Percentiles rank a stretch among this genome's conserved stretches.
Conservation (phyloP, 2,329 filamentous ascomycete genomes). For the Hymenoscyphus fructigenus region DNA sequence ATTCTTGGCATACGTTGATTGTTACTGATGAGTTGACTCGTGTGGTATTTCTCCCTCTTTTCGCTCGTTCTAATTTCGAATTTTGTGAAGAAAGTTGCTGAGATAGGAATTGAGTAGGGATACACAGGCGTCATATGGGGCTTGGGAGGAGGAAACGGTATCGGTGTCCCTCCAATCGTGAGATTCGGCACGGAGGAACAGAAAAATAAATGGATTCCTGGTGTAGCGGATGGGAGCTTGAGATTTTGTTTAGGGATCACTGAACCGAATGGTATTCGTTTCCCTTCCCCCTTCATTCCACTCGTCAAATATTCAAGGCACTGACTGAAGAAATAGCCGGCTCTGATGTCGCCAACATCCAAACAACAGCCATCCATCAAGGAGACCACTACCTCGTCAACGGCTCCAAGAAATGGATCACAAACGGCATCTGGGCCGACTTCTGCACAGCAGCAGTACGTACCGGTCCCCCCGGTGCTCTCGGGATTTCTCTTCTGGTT, state of each 20-base stretch:
- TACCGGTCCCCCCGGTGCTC: slow-evolving; percentile 53
- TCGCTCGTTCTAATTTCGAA: neutral
- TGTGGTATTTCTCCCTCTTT: slow-evolving; percentile 35
- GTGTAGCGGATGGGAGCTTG: slow-evolving; percentile 56
- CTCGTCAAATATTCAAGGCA: neutral
- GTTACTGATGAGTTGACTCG: slow-evolving; percentile 55
- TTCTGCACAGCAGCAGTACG: slow-evolving; percentile 63
- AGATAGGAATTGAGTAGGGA: slow-evolving; percentile 34
- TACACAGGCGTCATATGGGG: slow-evolving; percentile 58
- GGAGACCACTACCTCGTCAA: slow-evolving; percentile 60
- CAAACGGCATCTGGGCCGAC: slow-evolving; percentile 58
- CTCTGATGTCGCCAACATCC: slow-evolving; percentile 63
- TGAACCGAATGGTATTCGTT: slow-evolving; percentile 53
- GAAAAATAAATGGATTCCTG: slow-evolving; percentile 57
- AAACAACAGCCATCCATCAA: slow-evolving; percentile 55
- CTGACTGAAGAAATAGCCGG: slow-evolving; percentile 42
- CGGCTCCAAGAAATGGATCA: slow-evolving; percentile 69
- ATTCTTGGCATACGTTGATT: slow-evolving; percentile 57
- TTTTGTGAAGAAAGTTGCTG: neutral
- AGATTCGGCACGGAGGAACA: slow-evolving; percentile 60
- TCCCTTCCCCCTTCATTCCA: slow-evolving; percentile 19
- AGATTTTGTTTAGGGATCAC: slow-evolving; percentile 65
- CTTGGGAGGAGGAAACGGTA: slow-evolving; percentile 58
- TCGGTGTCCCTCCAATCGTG: slow-evolving; percentile 64
- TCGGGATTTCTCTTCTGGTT: slow-evolving; percentile 57